Evolutionary conservation across 768 basidiomycete species (phyloP).

Genomic region (Pholiota molesta): DNA sequence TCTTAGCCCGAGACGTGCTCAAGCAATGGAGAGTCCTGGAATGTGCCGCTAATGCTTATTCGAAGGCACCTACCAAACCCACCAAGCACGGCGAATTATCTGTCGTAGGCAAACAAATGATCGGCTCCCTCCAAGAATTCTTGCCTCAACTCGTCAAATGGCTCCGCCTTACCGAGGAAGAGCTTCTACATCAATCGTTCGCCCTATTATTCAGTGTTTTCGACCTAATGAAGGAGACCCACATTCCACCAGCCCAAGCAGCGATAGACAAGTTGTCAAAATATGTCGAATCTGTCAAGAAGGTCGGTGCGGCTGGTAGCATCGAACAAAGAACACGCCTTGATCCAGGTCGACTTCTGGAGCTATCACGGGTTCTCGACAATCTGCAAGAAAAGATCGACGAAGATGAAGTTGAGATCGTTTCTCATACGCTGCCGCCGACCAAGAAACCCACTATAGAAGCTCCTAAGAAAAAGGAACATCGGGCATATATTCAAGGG

Average conservation of each 20-base stretch:
- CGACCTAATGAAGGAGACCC: slow-evolving; percentile 69
- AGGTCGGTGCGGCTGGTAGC: slow-evolving; percentile 35
- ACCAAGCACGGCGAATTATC: slow-evolving; percentile 50
- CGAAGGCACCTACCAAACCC: slow-evolving; percentile 25
- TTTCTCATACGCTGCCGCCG: slow-evolving; percentile 37
- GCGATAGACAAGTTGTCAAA: slow-evolving; percentile 70
- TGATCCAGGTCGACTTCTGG: slow-evolving; percentile 58
- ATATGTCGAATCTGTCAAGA: slow-evolving; percentile 62
- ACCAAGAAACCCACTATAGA: slow-evolving; percentile 14
- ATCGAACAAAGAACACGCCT: slow-evolving; percentile 49
- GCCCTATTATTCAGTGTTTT: slow-evolving; percentile 80
- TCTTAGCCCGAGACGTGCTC: slow-evolving; percentile 87
- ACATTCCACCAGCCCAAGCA: slow-evolving; percentile 54
- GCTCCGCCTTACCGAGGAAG: slow-evolving; percentile 91
- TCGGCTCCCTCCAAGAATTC: slow-evolving; percentile 75
- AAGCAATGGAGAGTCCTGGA: slow-evolving; percentile 83
- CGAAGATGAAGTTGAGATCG: slow-evolving; percentile 61
- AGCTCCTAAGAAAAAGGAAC: neutral
- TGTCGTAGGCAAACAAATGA: slow-evolving; percentile 70
- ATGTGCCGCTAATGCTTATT: slow-evolving; percentile 49
- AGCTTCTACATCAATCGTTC: slow-evolving; percentile 88
- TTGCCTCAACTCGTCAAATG: slow-evolving; percentile 81
- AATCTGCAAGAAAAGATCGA: slow-evolving; percentile 53
- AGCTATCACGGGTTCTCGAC: slow-evolving; percentile 68
- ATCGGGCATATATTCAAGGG: slow-evolving; percentile 1